Base-by-base conservation (phyloP, 306 rosid genomes). In the Dalbergia cochinchinensis region DNA sequence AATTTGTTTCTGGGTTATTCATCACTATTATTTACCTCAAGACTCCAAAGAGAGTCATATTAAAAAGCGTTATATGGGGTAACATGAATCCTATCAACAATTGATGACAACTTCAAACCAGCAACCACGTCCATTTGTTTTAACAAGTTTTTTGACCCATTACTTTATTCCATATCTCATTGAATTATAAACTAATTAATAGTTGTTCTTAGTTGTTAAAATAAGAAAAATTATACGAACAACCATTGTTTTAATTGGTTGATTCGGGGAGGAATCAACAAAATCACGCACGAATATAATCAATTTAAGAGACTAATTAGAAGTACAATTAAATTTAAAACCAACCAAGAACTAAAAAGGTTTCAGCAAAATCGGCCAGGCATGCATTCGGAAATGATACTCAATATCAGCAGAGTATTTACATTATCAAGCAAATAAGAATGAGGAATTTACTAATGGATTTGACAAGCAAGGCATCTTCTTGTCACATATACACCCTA, bases 321-420 rank as follows among this genome's bases (percentile, higher is more conserved):
- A 13, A 14, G 18, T 13, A 1, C 58, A 51, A 51, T 15, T n/a
- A 51, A 51, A 51, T 26, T 26, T 26, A 3, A 1, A 51, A 51
- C 1, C 9, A 51, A 51, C 2, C n/a, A 51, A 14, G 9, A 13
- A 15, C 14, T n/a, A 51, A 13, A 0, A 51, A 13, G 0, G 58
- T 14, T 5, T 14, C 4, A 47, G 12, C 0, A 47, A 4, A 47
- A 47, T 14, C 11, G 11, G 7, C 33, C 57, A 54, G 35, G 31
- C 31, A 26, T 26, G 74, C 47, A 55, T 35, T 31, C 6, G 33
- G 4, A 67, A 41, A 68, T 68, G 70, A 78, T 69, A 48, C 26
- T 45, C 14, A 71, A 62, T 62, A 79, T 79, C 83, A 13, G 4
- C 5, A n/a, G 39, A 50, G 18, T 63, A 76, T 76, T 76, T 76